Percentiles rank a stretch among this genome's conserved stretches.
phyloP scores from a whole-genome alignment of 345 rosid species.

The Schrenkiella parvula region DNA sequence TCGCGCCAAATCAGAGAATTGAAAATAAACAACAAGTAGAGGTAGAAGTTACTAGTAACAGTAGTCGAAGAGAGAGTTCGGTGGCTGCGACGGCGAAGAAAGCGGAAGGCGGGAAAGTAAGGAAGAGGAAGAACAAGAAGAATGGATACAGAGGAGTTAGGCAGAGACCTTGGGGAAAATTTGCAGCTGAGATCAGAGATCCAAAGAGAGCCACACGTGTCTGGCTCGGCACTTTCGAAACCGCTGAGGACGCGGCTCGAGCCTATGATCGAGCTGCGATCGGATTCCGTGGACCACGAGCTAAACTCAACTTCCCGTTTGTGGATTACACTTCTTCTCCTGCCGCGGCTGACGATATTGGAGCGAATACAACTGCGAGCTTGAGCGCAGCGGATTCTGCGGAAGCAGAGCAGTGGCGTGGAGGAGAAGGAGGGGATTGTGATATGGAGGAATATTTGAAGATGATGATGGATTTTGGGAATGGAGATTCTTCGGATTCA shows the following conservation, averaged over 20 bases:
- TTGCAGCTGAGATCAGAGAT: constrained; percentile 97
- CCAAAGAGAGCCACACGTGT: constrained; percentile 73
- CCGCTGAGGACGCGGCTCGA: constrained; percentile 88
- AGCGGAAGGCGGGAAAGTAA: constrained; percentile 28
- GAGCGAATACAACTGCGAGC: not conserved
- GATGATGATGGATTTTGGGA: constrained; percentile 54
- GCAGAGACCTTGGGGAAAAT: constrained; percentile 98
- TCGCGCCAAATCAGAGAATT: constrained; percentile 43
- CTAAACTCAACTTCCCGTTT: constrained; percentile 67
- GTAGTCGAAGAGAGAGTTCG: constrained; percentile 1
- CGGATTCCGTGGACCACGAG: constrained; percentile 61
- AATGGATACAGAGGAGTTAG: constrained; percentile 87
- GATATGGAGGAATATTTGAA: constrained; percentile 44
- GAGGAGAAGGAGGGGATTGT: constrained; percentile 26
- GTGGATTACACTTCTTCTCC: constrained; percentile 29
- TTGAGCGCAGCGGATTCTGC: constrained; percentile 3
- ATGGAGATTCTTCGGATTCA: constrained; percentile 62
- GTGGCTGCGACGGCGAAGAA: not conserved
- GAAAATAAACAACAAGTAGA: not conserved
- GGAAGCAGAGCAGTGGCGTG: constrained; percentile 26
- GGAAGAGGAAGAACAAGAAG: constrained; percentile 43
- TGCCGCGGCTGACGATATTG: not conserved
- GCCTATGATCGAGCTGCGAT: constrained; percentile 86
- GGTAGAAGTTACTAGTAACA: not conserved
- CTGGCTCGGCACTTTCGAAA: constrained; percentile 91